These are phyloP conservation scores for Beta corolliflora DNA, from an alignment of 179 eudicot genomes.

Conservation along the genomic window DNA sequence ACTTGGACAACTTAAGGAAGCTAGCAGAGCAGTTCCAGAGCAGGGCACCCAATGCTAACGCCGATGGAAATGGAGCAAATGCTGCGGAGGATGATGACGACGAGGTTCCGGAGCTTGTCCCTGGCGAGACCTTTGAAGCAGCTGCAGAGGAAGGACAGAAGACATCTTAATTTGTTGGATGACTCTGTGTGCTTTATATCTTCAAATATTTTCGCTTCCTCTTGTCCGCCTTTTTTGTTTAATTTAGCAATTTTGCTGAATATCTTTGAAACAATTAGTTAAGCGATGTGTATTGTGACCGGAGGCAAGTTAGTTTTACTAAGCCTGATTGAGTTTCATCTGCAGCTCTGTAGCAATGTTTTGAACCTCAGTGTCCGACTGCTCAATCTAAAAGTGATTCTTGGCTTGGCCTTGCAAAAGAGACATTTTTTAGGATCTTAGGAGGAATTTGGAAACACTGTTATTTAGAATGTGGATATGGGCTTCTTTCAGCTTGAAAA, in stretches of 20 bases:
- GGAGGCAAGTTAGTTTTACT: constrained; percentile 32
- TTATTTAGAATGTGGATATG: neutral
- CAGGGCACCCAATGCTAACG: constrained; percentile 51
- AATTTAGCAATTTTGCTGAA: constrained; percentile 40
- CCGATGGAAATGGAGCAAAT: constrained; percentile 38
- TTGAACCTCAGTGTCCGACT: neutral
- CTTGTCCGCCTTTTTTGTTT: constrained; percentile 25
- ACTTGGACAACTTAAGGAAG: constrained; percentile 86
- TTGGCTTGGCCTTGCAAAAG: neutral
- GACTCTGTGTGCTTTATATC: constrained; percentile 33
- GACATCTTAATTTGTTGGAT: constrained; percentile 36
- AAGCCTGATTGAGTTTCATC: constrained; percentile 31
- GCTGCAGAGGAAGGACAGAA: constrained; percentile 75
- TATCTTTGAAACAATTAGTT: constrained; percentile 30
- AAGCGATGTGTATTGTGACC: constrained; percentile 32
- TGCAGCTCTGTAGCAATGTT: constrained; percentile 20
- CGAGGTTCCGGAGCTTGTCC: constrained; percentile 92
- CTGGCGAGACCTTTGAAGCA: constrained; percentile 94
- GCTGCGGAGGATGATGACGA: constrained; percentile 68
- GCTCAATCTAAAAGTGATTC: neutral
- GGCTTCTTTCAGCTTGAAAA: neutral
- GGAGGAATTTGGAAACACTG: neutral
- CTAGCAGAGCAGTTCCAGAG: constrained; percentile 81
- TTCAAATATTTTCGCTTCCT: constrained; percentile 26
- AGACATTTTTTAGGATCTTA: neutral